Base-by-base conservation (phyloP, 768 basidiomycete genomes). In the Fomitopsis serialis region DNA sequence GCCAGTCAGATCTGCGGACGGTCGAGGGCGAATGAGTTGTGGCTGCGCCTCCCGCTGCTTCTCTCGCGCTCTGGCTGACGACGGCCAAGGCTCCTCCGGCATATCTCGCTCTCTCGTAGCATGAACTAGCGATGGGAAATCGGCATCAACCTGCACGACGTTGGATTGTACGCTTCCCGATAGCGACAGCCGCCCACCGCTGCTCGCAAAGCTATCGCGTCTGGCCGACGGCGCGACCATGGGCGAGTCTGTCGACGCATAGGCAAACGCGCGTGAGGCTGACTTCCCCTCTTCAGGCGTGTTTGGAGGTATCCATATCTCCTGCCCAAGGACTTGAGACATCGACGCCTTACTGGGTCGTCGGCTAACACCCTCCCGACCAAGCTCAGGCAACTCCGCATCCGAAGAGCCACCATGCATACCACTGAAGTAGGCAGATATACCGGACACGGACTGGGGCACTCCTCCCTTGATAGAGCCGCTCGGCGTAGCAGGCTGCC, bases 291-390 rank as follows among this genome's bases (percentile, higher is more conserved):
- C 78, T 12, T 53, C 76, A 73, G 74, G 70, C 0, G 76, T 70
- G 19, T 74, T 70, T 0, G 73, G 62, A 2, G 80, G 78, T 35
- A 71, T 76, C 80, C 80, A 81, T 27, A 80, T 63, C 53, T 79
- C 76, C 13, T 74, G 77, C 1, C 66, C 63, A 42, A 66, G 35
- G 25, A n/a, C n/a, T n/a, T n/a, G n/a, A n/a, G n/a, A n/a, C n/a
- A n/a, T n/a, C n/a, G 64, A 67, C 25, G 73, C 71, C 15, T 68
- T 61, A 54, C 70, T 68, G 12, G 70, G 68, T 44, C 74, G 65
- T 32, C 67, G 65, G 17, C 61, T 63, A 25, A 70, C 63, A 48
- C 66, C 61, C 40, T 60, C 63, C 25, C 45, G 25, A 13, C 24
- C 50, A n/a, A 36, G 24, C 7, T 52, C 40, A 43, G 50, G 24